Percentiles rank a stretch among this genome's conserved stretches.
phyloP scores from a whole-genome alignment of 1,139 yeast genomes.

The Keqinozyma sinolaborantium region DNA sequence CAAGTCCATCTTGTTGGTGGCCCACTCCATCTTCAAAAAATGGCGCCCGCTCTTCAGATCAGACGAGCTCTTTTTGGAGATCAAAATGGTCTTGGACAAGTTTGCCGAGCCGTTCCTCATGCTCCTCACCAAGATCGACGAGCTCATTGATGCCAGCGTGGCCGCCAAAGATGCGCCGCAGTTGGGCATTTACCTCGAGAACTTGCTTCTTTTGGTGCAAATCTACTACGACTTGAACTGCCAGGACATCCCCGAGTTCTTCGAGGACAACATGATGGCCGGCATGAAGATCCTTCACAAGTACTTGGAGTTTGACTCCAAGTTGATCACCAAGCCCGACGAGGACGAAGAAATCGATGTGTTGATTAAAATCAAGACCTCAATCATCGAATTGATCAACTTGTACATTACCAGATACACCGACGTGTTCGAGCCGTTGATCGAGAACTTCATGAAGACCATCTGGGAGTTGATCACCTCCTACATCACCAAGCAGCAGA shows the following conservation, averaged over 20 bases:
- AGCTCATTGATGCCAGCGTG: slow-evolving; percentile 50
- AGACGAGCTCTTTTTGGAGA: slow-evolving; percentile 85
- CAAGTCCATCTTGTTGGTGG: slow-evolving; percentile 84
- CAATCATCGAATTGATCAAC: slow-evolving; percentile 81
- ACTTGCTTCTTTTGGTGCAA: slow-evolving; percentile 67
- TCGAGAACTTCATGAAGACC: slow-evolving; percentile 74
- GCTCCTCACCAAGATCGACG: slow-evolving; percentile 65
- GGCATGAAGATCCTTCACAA: slow-evolving; percentile 84
- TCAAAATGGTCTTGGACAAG: slow-evolving; percentile 78
- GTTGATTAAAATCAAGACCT: slow-evolving; percentile 71
- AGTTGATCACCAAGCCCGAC: slow-evolving; percentile 50
- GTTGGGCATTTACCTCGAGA: slow-evolving; percentile 60
- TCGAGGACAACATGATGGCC: slow-evolving; percentile 79
- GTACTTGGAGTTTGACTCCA: slow-evolving; percentile 62
- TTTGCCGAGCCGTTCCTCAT: slow-evolving; percentile 80
- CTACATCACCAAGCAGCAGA: slow-evolving; percentile 61
- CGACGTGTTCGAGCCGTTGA: slow-evolving; percentile 78
- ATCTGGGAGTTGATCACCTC: slow-evolving; percentile 76
- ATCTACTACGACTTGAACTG: slow-evolving; percentile 92
- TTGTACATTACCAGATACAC: slow-evolving; percentile 88
- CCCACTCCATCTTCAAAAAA: slow-evolving; percentile 92
- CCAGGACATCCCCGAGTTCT: slow-evolving; percentile 97
- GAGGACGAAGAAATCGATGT: slow-evolving; percentile 75
- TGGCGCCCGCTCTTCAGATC: slow-evolving; percentile 96
- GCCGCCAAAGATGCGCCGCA: slow-evolving; percentile 39